Evolutionary conservation across 495 filamentous ascomycete species (phyloP).

Genomic region (Letharia lupina): DNA sequence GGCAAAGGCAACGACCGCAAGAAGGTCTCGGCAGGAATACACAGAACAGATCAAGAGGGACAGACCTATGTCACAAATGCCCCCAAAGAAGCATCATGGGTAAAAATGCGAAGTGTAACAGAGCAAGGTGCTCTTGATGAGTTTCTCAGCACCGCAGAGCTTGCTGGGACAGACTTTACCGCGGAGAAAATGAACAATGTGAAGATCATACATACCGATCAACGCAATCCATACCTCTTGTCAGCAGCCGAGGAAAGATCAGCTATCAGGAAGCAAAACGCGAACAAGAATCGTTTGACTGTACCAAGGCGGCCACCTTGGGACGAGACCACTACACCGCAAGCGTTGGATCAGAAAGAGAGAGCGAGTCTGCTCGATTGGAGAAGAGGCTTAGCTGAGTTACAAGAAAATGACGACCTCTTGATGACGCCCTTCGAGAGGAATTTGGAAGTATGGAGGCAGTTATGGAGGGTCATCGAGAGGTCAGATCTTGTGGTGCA

Average conservation of each 20-base stretch:
- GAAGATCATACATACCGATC: conserved; percentile 93
- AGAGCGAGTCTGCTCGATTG: conserved; percentile 75
- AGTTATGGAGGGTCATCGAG: conserved; percentile 97
- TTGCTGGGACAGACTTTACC: conserved; percentile 96
- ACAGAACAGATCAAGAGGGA: conserved; percentile 52
- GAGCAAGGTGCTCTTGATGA: conserved; percentile 94
- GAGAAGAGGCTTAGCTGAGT: conserved; percentile 81
- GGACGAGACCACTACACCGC: conserved; percentile 73
- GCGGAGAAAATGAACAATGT: conserved; percentile 98
- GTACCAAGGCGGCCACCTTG: conserved; percentile 86
- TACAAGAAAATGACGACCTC: conserved; percentile 87
- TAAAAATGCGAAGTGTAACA: conserved; percentile 97
- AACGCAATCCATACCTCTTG: conserved; percentile 90
- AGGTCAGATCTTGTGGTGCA: conserved; percentile 92
- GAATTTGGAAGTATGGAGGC: conserved; percentile 96
- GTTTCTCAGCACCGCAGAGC: conserved; percentile 76
- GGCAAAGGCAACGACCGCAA: conserved; percentile 68
- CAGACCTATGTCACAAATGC: conserved; percentile 59
- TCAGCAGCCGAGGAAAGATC: conserved; percentile 77
- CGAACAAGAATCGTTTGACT: conserved; percentile 68
- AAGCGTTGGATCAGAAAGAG: conserved; percentile 73
- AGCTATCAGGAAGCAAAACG: conserved; percentile 68
- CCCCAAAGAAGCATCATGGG: conserved; percentile 66
- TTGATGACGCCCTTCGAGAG: conserved; percentile 98
- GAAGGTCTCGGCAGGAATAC: conserved; percentile 49